Percentiles rank a stretch among this genome's conserved stretches.
Conservation (phyloP, 2,329 filamentous ascomycete genomes). For the Calonectria naviculata region DNA sequence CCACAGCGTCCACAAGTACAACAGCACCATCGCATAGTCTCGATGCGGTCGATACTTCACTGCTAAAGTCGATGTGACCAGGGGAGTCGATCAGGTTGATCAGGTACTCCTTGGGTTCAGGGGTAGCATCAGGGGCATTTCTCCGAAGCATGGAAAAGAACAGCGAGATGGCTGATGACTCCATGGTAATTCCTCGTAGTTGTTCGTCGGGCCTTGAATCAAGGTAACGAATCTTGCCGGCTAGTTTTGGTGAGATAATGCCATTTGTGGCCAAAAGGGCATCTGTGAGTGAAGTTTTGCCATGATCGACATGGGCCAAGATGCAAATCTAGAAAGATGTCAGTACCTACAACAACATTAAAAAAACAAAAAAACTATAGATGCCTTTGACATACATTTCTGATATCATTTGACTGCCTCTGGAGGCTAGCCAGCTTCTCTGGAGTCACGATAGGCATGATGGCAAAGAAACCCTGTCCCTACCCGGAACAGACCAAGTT, state of each 20-base stretch:
- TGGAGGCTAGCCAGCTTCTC: slow-evolving; percentile 94
- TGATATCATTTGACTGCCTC: slow-evolving; percentile 85
- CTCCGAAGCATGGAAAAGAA: slow-evolving; percentile 93
- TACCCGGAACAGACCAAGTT: slow-evolving; percentile 12
- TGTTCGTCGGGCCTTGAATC: slow-evolving; percentile 98
- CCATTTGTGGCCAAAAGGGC: slow-evolving; percentile 98
- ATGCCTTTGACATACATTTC: slow-evolving; percentile 79
- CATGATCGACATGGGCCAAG: slow-evolving; percentile 96
- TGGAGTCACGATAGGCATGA: slow-evolving; percentile 91
- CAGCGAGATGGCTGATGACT: slow-evolving; percentile 96
- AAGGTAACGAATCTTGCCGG: slow-evolving; percentile 97
- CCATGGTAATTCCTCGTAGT: slow-evolving; percentile 98
- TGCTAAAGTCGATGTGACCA: slow-evolving; percentile 98
- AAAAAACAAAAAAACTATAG: no score
- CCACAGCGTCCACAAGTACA: slow-evolving; percentile 94
- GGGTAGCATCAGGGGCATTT: slow-evolving; percentile 72
- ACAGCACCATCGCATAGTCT: slow-evolving; percentile 94
- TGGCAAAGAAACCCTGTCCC: slow-evolving; percentile 41
- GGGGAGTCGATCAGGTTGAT: slow-evolving; percentile 99
- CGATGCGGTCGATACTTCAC: slow-evolving; percentile 96
- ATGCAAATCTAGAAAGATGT: slow-evolving; percentile 80
- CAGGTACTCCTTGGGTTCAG: slow-evolving; percentile 87
- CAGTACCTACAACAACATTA: neutral
- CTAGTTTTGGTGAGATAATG: slow-evolving; percentile 97
- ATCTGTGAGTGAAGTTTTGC: slow-evolving; percentile 97